Evolutionary conservation across 2,329 filamentous ascomycete genomes (phyloP), one percentile per base, ranked within the genome.

Genomic region (Sclerotinia borealis): DNA sequence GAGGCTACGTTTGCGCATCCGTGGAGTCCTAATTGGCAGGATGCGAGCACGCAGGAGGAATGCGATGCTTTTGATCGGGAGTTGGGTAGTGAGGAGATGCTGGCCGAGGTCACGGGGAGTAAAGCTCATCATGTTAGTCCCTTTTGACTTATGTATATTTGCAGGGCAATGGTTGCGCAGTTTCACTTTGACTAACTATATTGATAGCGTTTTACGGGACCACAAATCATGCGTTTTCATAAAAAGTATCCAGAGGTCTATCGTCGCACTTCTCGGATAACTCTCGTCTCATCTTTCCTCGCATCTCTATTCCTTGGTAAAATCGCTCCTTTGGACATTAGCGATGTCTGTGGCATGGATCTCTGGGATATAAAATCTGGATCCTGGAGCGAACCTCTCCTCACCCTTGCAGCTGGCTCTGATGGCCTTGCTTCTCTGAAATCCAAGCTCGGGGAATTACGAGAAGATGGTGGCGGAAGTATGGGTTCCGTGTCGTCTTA

Each of bases 11-110:
- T 98, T 73, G 90, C 92, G 19, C 89, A 96, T 75, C 87, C 90
- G 5, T 93, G 87, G 78, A 92, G 91, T 68, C 95, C 95, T 9
- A 99, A 98, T 76, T 99, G 95, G 95, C 95, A 98, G 78, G 95
- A 99, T 76, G 89, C 93, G 66, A 96, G 92, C 77, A 98, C 95
- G 2, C 92, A 97, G 78, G 82, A 82, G 68, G 91, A 99, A 78
- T 97, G 93, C 74, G 92, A 97, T 75, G 82, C 85, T 67, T 98
- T 98, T 73, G 93, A 98, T 75, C 82, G 79, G 6, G 79, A 81
- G 60, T 78, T 97, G 9, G 90, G 90, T 0, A 80, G 80, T 8
- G 80, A 84, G 2, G 82, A 88, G 71, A 81, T 82, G 66, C 78
- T 99, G 70, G 95, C 95, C 0, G 77, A 88, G 59, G 85, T 85